Evolutionary conservation across 495 filamentous ascomycete genomes (phyloP), one percentile per base, ranked within the genome.

Genomic region (Annulohypoxylon stygium): DNA sequence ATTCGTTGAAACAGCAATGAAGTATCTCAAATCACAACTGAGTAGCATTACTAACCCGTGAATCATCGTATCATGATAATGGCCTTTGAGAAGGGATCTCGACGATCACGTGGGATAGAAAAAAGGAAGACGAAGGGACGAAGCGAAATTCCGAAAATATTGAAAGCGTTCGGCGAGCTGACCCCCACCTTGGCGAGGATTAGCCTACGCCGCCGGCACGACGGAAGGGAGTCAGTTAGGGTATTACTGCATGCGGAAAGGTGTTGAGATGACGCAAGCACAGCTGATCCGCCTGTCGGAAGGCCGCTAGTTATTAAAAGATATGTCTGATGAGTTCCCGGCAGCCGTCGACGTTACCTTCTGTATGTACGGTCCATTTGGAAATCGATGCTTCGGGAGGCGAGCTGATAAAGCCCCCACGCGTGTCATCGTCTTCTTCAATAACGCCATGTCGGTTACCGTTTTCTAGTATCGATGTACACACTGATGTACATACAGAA

Each of bases 141-240:
- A 69, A 74, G 41, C 26, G 50, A 20, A 25, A 59, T 69, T 66
- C 71, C 71, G 71, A 69, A 66, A 69, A 74, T 74, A 71, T 39
- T 60, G 54, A 47, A 25, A 7, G 2, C 7, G 20, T 43, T 43
- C 34, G 55, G 37, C 7, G 20, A 39, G 14, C 41, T 47, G 71
- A 68, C 71, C 71, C 71, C 71, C 71, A 74, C 66, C 50, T 74
- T 74, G 71, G 66, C 71, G 71, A 74, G 55, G 51, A 74, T 62
- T 41, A 39, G 16, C 12, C 26, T 60, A 61, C 30, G 61, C 61
- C 61, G 55, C 71, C 71, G 71, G 66, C 37, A 74, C 47, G 65
- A 58, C 65, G 71, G 71, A 69, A 74, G 65, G 48, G 58, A 50
- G 61, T 45, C 39, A 7, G 6, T 61, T 65, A 57, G 47, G 68